Base-by-base conservation (phyloP, 2,329 filamentous ascomycete genomes). In the Epichloe sylvatica region DNA sequence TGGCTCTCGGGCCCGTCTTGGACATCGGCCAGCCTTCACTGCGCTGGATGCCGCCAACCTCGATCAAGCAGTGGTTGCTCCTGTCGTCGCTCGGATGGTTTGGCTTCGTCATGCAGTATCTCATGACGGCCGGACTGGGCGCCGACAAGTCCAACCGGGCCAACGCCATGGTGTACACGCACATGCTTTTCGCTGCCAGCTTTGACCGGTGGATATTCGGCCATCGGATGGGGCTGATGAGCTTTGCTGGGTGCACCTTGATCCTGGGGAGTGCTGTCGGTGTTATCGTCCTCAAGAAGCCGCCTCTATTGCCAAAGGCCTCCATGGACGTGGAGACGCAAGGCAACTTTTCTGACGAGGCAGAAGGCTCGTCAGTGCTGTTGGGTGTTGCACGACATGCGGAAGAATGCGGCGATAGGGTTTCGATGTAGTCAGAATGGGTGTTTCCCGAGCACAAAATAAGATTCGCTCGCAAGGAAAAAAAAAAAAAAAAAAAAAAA, bases 41-140 rank as follows among this genome's bases (percentile, higher is more conserved):
- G 56, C 64, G 62, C 21, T 70, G 76, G 56, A 65, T 63, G 2
- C 59, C 71, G 30, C 69, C 71, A 2, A 56, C 63, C 4, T 62
- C 69, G 25, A 12, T 58, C 39, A 67, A 65, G 47, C 71, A 90
- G 60, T 91, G 85, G 83, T 63, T 68, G 0, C 73, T 89, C 38
- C 67, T 95, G 15, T 49, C 81, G 0, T 76, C 82, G 37, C 69
- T 94, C 4, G 86, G 85, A 0, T 60, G 79, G 0, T 83, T 83
- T 55, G 90, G 90, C 0, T 91, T 95, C 60, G 63, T 84, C 21
- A 84, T 91, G 77, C 90, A 95, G 74, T 88, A 88, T 56, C 72
- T 94, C n/a, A 70, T 94, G 17, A 92, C 89, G 1, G 76, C 79
- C 0, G 88, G 87, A 0, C 67, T 96, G 45, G 69, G 83, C 23